A percentile compares a stretch with the other conserved stretches of the same genome.
Conservation (phyloP, 108 stramenopile genomes). For the Conticribra weissflogii region DNA sequence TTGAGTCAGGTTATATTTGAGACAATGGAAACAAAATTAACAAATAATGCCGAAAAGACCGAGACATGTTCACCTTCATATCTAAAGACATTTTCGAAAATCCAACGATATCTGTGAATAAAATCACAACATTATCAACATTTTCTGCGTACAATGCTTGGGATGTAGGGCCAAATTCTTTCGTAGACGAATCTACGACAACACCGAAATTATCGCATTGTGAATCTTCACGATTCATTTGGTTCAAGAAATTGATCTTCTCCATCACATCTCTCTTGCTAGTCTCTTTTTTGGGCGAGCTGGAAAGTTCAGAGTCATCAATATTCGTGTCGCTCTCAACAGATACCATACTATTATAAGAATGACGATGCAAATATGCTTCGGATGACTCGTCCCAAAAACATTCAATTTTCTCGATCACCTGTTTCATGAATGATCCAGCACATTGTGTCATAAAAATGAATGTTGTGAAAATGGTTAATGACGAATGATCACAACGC, state of each 20-base stretch:
- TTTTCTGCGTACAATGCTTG: constrained; percentile 43
- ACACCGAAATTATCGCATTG: constrained; percentile 7
- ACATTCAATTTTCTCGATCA: constrained; percentile 30
- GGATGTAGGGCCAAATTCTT: background rate
- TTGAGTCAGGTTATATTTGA: too few species aligned
- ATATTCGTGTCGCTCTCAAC: too few species aligned
- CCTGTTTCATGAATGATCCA: too few species aligned
- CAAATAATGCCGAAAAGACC: too few species aligned
- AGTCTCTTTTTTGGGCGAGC: background rate
- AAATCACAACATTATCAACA: constrained; percentile 30
- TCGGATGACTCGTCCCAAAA: constrained; percentile 36
- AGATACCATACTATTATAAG: background rate
- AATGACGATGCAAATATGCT: constrained; percentile 1
- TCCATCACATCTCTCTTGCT: background rate
- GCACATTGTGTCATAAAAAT: background rate
- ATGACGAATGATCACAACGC: background rate
- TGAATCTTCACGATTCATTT: constrained; percentile 1
- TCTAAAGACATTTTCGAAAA: too few species aligned
- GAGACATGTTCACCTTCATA: too few species aligned
- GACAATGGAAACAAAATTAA: too few species aligned
- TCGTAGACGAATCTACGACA: constrained; percentile 12
- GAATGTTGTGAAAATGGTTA: background rate
- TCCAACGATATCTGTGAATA: constrained; percentile 40
- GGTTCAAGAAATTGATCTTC: constrained; percentile 17
- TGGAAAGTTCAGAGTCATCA: background rate